Base-by-base conservation (phyloP, 2,329 filamentous ascomycete genomes). In the Coniochaeta sp. region DNA sequence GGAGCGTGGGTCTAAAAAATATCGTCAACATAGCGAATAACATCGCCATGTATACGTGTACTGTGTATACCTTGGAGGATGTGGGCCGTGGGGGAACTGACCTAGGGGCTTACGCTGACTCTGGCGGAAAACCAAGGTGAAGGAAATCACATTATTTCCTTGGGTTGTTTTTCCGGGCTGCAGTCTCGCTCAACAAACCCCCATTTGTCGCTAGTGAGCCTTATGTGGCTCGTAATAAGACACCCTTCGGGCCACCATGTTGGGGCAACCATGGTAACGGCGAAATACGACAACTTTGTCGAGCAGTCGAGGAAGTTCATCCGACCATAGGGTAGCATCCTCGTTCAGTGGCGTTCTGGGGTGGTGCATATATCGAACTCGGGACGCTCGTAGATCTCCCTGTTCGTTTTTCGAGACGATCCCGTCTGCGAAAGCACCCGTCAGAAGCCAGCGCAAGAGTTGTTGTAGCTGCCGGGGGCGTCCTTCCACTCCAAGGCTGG, bases 181-280 rank as follows among this genome's bases (percentile, higher is more conserved):
- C 14, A 31, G n/a, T 31, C 45, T 48, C 45, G 45, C 45, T 48
- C 45, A 22, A 48, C 24, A 48, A 48, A 18, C 6, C 45, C 45
- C 26, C 26, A 30, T 48, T 31, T 48, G 45, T 48, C 45, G 16
- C 26, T 48, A 48, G 45, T 31, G 45, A 14, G 24, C 16, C 26
- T 48, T 48, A 48, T 16, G 45, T 30, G 45, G 26, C 26, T 31
- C 26, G 24, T 31, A 16, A 31, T 48, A 48, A 48, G 45, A 48
- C 45, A 48, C 26, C 18, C 8, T 48, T 48, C n/a, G 45, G 45
- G 28, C 3, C 38, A 24, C 20, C 38, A 13, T 48, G 14, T 31
- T 18, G 6, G 13, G 22, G 26, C 26, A 30, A 31, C 45, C 45
- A 8, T 48, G 45, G 45, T 48, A 28, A 24, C 4, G 16, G 7